phyloP scores from a whole-genome alignment of 2,329 filamentous ascomycete genomes.

The Balansia obtecta region DNA sequence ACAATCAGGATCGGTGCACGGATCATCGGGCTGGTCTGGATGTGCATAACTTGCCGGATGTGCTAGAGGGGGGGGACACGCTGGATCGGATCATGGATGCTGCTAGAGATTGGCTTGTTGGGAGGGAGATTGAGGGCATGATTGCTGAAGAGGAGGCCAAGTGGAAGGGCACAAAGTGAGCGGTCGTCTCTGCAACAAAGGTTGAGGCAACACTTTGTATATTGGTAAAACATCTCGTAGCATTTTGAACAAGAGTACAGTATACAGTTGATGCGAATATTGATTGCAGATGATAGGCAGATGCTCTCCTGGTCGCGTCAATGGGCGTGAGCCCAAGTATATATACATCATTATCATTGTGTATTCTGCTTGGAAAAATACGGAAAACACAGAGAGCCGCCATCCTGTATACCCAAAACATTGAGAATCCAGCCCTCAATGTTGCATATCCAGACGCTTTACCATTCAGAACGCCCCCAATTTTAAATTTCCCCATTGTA shows the following conservation, averaged over 20 bases:
- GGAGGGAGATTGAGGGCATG: constrained; percentile 61
- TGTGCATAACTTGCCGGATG: constrained; percentile 65
- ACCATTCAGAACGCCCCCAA: background rate
- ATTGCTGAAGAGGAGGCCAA: constrained; percentile 46
- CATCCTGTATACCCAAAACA: background rate
- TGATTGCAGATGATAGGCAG: background rate
- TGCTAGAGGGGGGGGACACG: constrained; percentile 61
- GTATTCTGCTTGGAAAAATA: background rate
- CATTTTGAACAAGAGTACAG: background rate
- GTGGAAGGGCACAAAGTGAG: background rate
- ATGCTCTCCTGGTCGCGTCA: background rate
- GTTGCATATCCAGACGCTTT: background rate
- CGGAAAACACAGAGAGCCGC: background rate
- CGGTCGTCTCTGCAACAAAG: background rate
- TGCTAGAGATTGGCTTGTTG: constrained; percentile 62
- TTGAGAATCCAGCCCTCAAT: background rate
- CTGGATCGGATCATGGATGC: constrained; percentile 69
- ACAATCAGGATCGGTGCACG: constrained; percentile 63
- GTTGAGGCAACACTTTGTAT: background rate
- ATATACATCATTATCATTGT: background rate
- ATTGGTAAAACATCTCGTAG: background rate
- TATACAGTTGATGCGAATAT: background rate
- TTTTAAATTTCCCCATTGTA: too few species aligned
- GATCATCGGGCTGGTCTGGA: constrained; percentile 77
- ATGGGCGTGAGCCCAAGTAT: background rate